Percentiles rank a stretch among this genome's conserved stretches.
Conservation (phyloP, 2,329 filamentous ascomycete species). For the Exophiala lecanii-corni region DNA sequence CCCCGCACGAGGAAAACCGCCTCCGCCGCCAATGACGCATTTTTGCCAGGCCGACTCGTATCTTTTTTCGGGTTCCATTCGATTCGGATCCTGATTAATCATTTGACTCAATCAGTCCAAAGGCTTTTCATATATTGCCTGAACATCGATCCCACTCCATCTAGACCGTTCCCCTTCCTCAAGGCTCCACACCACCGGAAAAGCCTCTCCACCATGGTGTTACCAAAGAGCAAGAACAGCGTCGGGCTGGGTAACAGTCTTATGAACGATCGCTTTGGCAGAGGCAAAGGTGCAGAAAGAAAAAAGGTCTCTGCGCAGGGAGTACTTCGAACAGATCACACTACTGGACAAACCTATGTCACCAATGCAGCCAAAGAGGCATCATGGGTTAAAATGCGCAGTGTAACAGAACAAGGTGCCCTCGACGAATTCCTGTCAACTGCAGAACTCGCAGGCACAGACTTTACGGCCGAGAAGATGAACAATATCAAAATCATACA, state of each 20-base stretch:
- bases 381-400: slow-evolving; percentile 98
- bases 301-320: slow-evolving; percentile 65
- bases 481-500: slow-evolving; percentile 99
- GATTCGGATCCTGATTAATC: not conserved
- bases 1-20: not conserved
- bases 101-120: not conserved
- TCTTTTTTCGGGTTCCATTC: not conserved
- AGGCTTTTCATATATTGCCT: no score
- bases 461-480: slow-evolving; percentile 98
- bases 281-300: slow-evolving; percentile 78
- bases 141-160: no score
- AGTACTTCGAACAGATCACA: slow-evolving; percentile 62
- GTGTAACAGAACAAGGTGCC: slow-evolving; percentile 92
- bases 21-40: not conserved
- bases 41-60: not conserved
- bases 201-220: slow-evolving; percentile 58
- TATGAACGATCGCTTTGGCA: slow-evolving; percentile 98
- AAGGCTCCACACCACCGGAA: no score
- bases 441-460: slow-evolving; percentile 93
- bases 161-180: no score
- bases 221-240: slow-evolving; percentile 90
- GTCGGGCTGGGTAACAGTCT: slow-evolving; percentile 94
- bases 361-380: slow-evolving; percentile 88
- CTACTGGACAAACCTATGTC: slow-evolving; percentile 82
- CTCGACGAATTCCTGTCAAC: slow-evolving; percentile 96